Conservation (phyloP, 257 asterid species). For the Solanum corneliomulleri region DNA sequence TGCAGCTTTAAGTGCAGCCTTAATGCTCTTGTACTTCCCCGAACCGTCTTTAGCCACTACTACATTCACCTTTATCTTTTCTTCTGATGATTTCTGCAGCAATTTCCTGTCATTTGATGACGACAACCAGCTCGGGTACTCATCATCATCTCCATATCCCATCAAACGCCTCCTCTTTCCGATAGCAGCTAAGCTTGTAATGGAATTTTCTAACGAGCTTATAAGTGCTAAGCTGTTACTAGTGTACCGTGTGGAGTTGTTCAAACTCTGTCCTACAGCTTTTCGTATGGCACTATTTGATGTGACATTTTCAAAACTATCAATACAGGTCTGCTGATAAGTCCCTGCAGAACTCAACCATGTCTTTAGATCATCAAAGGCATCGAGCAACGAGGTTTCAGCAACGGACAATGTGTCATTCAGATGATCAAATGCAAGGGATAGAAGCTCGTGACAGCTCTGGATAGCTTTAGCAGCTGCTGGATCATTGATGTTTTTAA, state of each 20-base stretch:
- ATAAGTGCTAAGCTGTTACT: slow-evolving; percentile 67
- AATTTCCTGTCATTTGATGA: slow-evolving; percentile 35
- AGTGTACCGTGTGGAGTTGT: slow-evolving; percentile 42
- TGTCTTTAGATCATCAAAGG: slow-evolving; percentile 40
- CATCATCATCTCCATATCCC: slow-evolving; percentile 10
- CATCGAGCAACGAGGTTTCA: slow-evolving; percentile 9
- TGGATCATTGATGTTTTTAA: slow-evolving; percentile 21
- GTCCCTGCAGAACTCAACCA: slow-evolving; percentile 85
- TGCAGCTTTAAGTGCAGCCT: slow-evolving; percentile 31
- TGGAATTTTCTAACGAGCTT: slow-evolving; percentile 24
- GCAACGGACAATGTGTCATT: slow-evolving; percentile 27
- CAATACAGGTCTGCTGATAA: slow-evolving; percentile 62
- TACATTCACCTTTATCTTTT: slow-evolving; percentile 23
- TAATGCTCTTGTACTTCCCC: slow-evolving; percentile 25
- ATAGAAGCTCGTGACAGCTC: slow-evolving; percentile 39
- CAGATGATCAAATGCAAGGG: slow-evolving; percentile 52
- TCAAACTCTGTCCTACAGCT: slow-evolving; percentile 10
- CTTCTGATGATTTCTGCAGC: slow-evolving; percentile 1
- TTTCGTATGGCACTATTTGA: not conserved
- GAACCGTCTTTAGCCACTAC: slow-evolving; percentile 41
- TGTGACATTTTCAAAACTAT: slow-evolving; percentile 19
- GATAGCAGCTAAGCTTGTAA: slow-evolving; percentile 16
- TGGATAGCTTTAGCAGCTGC: slow-evolving; percentile 25
- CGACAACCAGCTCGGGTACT: slow-evolving; percentile 37
- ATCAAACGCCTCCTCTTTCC: slow-evolving; percentile 44